Percentiles rank a stretch among this genome's conserved stretches.
These are phyloP conservation scores for Colletotrichum tabaci DNA, from an alignment of 2,329 filamentous ascomycete genomes.

Conservation along the genomic window DNA sequence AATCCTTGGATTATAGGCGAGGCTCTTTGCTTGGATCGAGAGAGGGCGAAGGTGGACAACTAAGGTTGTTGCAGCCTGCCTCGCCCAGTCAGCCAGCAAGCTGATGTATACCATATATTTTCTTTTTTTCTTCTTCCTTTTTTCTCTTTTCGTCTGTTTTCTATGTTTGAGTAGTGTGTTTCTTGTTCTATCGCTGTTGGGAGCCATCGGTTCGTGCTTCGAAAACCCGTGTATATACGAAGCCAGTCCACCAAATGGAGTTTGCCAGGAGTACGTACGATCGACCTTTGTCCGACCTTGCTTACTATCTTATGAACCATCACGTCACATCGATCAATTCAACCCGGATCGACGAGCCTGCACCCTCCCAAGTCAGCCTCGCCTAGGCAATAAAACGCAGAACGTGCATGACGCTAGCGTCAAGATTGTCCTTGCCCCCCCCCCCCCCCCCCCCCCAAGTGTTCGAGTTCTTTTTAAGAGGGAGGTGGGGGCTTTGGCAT, in stretches of 20 bases:
- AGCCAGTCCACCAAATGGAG: not conserved
- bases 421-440: conserved; percentile 14
- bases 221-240: not conserved
- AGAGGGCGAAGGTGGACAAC: conserved; percentile 8
- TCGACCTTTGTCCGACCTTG: not conserved
- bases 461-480: too few species aligned
- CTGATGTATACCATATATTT: conserved; percentile 32
- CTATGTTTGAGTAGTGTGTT: conserved; percentile 31
- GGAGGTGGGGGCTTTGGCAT: not conserved
- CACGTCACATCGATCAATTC: too few species aligned
- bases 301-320: not conserved
- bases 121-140: not conserved
- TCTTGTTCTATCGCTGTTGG: not conserved
- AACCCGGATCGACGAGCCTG: too few species aligned
- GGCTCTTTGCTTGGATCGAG: conserved; percentile 16
- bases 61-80: conserved; percentile 8
- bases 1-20: conserved; percentile 11
- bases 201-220: not conserved
- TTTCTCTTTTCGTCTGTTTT: conserved; percentile 4
- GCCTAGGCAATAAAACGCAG: conserved; percentile 37
- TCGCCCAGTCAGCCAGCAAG: conserved; percentile 5
- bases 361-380: conserved; percentile 30
- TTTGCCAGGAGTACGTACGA: not conserved
- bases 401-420: conserved; percentile 33
- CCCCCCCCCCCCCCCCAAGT: too few species aligned